Evolutionary conservation across 257 asterid genomes (phyloP).

Genomic region (Handroanthus guayacan): DNA sequence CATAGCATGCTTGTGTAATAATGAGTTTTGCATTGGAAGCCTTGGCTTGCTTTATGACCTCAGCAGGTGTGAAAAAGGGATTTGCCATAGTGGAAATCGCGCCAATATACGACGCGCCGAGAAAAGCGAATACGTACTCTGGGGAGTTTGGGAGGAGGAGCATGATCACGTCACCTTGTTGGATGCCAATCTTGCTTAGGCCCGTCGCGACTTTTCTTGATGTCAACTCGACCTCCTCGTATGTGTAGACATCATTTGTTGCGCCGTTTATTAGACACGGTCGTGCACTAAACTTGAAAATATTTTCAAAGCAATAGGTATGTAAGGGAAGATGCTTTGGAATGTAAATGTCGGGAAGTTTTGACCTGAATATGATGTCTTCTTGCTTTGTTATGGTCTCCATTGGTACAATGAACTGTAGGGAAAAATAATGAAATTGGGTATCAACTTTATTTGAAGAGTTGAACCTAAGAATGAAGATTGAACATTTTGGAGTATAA

Average conservation of each 20-base stretch:
- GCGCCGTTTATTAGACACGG: conserved; percentile 84
- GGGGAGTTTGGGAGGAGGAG: conserved; percentile 80
- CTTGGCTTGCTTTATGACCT: conserved; percentile 74
- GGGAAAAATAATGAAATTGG: conserved; percentile 10
- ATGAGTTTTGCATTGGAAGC: conserved; percentile 71
- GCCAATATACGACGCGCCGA: conserved; percentile 83
- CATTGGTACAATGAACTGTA: conserved; percentile 37
- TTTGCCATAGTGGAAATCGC: conserved; percentile 87
- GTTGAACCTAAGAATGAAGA: conserved; percentile 48
- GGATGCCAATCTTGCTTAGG: conserved; percentile 63
- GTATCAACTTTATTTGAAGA: conserved; percentile 31
- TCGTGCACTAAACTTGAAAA: conserved; percentile 42
- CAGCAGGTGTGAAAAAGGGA: conserved; percentile 78
- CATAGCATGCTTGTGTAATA: conserved; percentile 59
- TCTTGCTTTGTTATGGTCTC: conserved; percentile 42
- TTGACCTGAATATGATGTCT: conserved; percentile 76
- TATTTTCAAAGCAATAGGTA: conserved; percentile 79
- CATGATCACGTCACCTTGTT: conserved; percentile 79
- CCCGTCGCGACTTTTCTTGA: conserved; percentile 66
- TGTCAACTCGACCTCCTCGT: conserved; percentile 63
- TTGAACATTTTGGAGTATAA: conserved; percentile 41
- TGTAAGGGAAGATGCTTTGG: conserved; percentile 78
- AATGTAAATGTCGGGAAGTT: conserved; percentile 77
- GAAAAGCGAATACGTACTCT: conserved; percentile 79
- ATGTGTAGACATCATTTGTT: conserved; percentile 59